Percentiles rank a stretch among this genome's conserved stretches.
Conservation (phyloP, 2,329 filamentous ascomycete genomes). For the Polychaeton citri region DNA sequence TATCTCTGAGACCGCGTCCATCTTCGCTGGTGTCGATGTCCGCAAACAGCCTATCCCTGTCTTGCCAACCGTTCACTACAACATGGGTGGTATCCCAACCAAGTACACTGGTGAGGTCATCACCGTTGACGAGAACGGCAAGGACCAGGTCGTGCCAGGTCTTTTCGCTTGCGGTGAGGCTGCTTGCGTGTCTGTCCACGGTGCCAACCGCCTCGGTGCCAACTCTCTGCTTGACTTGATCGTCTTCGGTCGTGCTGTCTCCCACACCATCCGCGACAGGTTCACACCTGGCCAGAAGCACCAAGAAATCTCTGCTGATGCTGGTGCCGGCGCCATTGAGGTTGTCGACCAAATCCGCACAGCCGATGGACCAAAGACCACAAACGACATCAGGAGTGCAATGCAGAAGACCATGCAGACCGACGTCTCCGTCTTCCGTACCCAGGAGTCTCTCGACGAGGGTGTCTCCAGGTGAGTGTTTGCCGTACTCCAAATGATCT, state of each 20-base stretch:
- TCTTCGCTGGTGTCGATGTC: constrained; percentile 95
- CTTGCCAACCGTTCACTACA: constrained; percentile 95
- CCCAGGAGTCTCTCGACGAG: constrained; percentile 83
- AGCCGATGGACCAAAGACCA: constrained; percentile 72
- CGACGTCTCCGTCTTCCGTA: constrained; percentile 93
- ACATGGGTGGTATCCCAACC: constrained; percentile 98
- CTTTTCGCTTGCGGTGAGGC: constrained; percentile 95
- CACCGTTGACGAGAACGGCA: constrained; percentile 69
- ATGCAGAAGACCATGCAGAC: constrained; percentile 99
- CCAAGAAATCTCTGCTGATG: constrained; percentile 68
- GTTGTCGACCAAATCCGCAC: constrained; percentile 77
- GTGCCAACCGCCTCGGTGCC: constrained; percentile 92
- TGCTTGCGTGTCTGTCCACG: constrained; percentile 94
- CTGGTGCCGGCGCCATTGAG: constrained; percentile 75
- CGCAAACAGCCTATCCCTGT: constrained; percentile 94
- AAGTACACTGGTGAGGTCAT: constrained; percentile 95
- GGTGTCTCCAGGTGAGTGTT: constrained; percentile 55
- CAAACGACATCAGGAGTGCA: constrained; percentile 71
- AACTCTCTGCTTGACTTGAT: constrained; percentile 97
- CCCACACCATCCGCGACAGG: constrained; percentile 92
- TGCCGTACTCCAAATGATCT: background rate
- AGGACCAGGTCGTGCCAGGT: constrained; percentile 87
- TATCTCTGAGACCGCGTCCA: constrained; percentile 96
- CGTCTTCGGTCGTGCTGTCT: constrained; percentile 94
- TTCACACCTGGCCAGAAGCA: constrained; percentile 72